Evolutionary conservation across 2,329 filamentous ascomycete species (phyloP), one percentile per base, ranked within the genome.

Genomic region (Claviceps maximensis): DNA sequence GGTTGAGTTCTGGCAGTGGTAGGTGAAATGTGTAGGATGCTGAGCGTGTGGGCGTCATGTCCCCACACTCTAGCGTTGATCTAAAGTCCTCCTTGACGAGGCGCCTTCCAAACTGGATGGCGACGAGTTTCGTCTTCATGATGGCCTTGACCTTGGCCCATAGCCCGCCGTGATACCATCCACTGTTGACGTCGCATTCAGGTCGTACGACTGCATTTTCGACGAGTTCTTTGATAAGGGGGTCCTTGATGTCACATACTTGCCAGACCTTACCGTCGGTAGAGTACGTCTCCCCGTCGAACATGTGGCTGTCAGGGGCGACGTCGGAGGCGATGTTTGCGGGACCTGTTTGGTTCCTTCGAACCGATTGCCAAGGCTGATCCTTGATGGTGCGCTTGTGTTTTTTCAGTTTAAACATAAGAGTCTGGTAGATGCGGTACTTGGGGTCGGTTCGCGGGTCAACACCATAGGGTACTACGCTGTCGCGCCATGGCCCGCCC

Each of bases 251-350:
- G 66, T 98, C 93, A 70, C 89, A 95, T 27, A 94, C 79, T 72
- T 97, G 93, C 86, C 89, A 98, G 49, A 93, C 84, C 62, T 93
- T 93, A 41, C 89, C 89, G 62, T 95, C 89, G 1, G 80, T 78
- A 17, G 81, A 80, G 52, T 91, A 80, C 2, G 77, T 78, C 55
- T 82, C 74, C 47, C 91, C 91, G 56, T 94, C 88, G 67, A 96
- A 97, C 1, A 91, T 73, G 66, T 97, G 90, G 51, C 76, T 83
- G 31, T 71, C 65, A 21, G 67, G 68, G 36, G 70, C 65, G 25
- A 70, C 69, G 46, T 70, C 69, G 10, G 66, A 58, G 36, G 68
- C 65, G 53, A 65, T 67, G 21, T 68, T 71, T 7, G 69, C 62
- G 29, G 71, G 69, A 15, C 66, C 68, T 55, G 69, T 62, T 41